Evolutionary conservation across 176 grass and related monocot genomes (phyloP).

Genomic region (Triticum dicoccoides): DNA sequence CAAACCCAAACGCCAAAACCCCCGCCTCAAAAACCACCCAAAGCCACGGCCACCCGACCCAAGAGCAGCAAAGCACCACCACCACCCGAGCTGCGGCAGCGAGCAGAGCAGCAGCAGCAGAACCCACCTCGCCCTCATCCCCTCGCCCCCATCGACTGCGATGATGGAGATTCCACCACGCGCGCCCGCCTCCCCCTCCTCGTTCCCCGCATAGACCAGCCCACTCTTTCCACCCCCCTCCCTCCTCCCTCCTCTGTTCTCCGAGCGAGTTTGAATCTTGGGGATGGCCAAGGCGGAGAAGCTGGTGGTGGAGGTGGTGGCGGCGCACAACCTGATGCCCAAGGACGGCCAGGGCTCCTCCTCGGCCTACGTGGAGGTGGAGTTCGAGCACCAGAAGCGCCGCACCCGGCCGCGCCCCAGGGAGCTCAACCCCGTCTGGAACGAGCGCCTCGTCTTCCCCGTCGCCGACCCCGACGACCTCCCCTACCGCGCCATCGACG

Average conservation of each 20-base stretch:
- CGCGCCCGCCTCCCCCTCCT: constrained; percentile 26
- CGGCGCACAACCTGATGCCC: constrained; percentile 94
- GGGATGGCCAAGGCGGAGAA: constrained; percentile 74
- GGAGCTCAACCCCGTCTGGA: constrained; percentile 90
- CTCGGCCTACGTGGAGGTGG: constrained; percentile 77
- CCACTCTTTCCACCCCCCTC: neutral
- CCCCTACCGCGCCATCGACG: constrained; percentile 82
- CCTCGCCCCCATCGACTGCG: constrained; percentile 35
- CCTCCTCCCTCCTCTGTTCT: neutral
- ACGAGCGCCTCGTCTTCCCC: constrained; percentile 79
- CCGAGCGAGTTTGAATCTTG: neutral
- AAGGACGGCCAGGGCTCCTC: constrained; percentile 93
- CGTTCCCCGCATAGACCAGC: neutral
- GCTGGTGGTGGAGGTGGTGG: constrained; percentile 93
- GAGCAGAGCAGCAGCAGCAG: constrained; percentile 13
- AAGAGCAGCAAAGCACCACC: constrained; percentile 16
- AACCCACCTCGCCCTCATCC: neutral
- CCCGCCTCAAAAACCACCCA: constrained; percentile 48
- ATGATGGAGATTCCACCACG: constrained; percentile 54
- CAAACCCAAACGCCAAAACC: constrained; percentile 19
- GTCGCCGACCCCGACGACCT: constrained; percentile 82
- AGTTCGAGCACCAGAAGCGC: constrained; percentile 87
- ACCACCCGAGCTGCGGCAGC: neutral
- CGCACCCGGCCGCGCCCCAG: constrained; percentile 55
- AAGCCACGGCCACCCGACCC: neutral